Evolutionary conservation across 2,329 filamentous ascomycete genomes (phyloP), one percentile per base, ranked within the genome.

Genomic region (Trichoderma sp.): DNA sequence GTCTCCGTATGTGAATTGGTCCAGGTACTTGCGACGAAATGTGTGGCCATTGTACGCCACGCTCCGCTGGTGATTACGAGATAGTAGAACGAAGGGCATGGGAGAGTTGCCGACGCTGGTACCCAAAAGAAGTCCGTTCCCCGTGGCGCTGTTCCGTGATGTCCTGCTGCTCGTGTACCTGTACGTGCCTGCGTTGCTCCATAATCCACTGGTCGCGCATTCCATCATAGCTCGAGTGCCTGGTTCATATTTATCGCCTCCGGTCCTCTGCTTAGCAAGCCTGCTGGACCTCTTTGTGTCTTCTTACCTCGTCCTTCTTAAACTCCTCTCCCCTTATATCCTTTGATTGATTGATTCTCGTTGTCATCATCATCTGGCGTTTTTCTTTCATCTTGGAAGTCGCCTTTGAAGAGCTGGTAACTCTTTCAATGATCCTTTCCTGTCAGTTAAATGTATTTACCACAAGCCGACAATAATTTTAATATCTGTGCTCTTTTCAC

Each of bases 401-500:
- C 20, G 26, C 20, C 13, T 30, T 17, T 34, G 47, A 32, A 62
- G 39, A 69, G 39, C 66, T 20, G 13, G 32, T 50, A 53, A 62
- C 50, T 32, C 55, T 53, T 15, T 59, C 28, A 30, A 59, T 71
- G 61, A 7, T 20, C 17, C 15, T 20, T 47, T 26, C 26, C 13
- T 23, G 43, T 9, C 26, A 12, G 61, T 28, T 71, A 66, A 20
- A 71, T 59, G 61, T 71, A 58, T 65, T 71, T 59, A 20, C 50
- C 68, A 26, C 39, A 62, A 58, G 61, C 58, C 61, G 68, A 66
- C 55, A 66, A 71, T 62, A 68, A 50, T 53, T 55, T 55, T 50
- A 69, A 69, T 50, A 55, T 72, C 32, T 68, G 58, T 69, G 55
- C 50, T 23, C 58, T 20, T 39, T 70, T 67, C 63, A 73, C 47